Base-by-base conservation (phyloP, 1,284 basidiomycete species). In the Gomphus sp. region DNA sequence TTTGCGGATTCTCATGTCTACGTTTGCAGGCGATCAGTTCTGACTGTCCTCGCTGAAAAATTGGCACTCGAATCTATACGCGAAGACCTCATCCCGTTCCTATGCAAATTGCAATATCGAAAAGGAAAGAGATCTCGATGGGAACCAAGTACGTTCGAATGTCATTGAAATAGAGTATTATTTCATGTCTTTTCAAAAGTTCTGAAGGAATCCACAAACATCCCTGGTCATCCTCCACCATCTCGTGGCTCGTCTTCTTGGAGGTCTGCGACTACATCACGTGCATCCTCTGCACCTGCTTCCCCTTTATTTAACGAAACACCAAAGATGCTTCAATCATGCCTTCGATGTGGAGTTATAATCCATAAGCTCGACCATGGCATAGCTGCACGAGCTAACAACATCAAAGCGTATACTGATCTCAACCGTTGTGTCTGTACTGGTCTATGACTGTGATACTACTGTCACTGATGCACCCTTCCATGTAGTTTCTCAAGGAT, bases 1-100 rank as follows among this genome's bases (percentile, higher is more conserved):
- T 79, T 91, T 48, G 82, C 87, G 64, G 93, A 97, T 66, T 89
- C 92, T 1, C 93, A 97, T 69, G 87, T 96, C 50, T 97, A 96
- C 68, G 83, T 96, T 44, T 93, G 91, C 72, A 81, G 83, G 64
- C 80, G 82, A 61, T 78, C 82, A 11, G 76, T 95, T 3, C 74
- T 95, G n/a, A 86, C 91, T 62, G 75, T 82, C 14, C 72, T 96
- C 36, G 67, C 69, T 3, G 76, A 83, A 63, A 89, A 89, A 65
- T 72, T 73, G 9, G 79, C 84, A 63, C 76, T 93, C 45, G 85
- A 90, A 55, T 93, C 89, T 12, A 78, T 96, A 60, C 76, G 86
- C 56, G 89, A 94, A 69, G 91, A 95, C 63, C 90, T 95, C 65
- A 71, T 96, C 7, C 93, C 93, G 0, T 95, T 91, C 90, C 69